These are phyloP conservation scores for Chlorella sp. DNA, from an alignment of 139 green algal genomes.

Conservation along the genomic window DNA sequence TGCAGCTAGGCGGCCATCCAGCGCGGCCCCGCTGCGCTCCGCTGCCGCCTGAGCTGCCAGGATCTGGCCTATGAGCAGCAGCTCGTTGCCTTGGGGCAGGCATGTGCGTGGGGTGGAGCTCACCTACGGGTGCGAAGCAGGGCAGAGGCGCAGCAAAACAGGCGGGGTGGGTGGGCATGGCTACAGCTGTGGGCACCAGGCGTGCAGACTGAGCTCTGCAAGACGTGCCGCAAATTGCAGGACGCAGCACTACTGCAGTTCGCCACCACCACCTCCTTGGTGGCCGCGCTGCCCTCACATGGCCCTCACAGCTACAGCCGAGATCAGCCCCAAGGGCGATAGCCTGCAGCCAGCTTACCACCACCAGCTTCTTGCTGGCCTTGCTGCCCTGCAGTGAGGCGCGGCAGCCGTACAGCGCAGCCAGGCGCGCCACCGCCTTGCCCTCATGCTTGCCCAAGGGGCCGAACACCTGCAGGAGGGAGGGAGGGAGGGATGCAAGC, in stretches of 20 bases:
- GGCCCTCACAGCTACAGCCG: too few species aligned
- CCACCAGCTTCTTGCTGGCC: constrained; percentile 49
- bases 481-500: too few species aligned
- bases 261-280: not conserved
- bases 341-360: constrained; percentile 22
- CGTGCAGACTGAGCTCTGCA: too few species aligned
- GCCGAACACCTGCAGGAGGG: constrained; percentile 47
- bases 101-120: constrained; percentile 31
- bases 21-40: constrained; percentile 4
- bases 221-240: not conserved
- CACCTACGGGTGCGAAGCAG: not conserved
- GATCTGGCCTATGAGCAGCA: constrained; percentile 25
- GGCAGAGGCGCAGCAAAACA: too few species aligned
- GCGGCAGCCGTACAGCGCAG: constrained; percentile 55
- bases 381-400: constrained; percentile 51
- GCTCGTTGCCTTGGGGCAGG: constrained; percentile 40
- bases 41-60: constrained; percentile 31
- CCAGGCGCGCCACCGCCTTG: constrained; percentile 45
- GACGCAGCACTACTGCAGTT: not conserved
- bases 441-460: constrained; percentile 52
- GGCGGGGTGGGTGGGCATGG: too few species aligned
- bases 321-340: too few species aligned
- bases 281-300: too few species aligned
- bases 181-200: too few species aligned
- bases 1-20: constrained; percentile 8